Evolutionary conservation across 2,329 filamentous ascomycete species (phyloP), one percentile per base, ranked within the genome.

Genomic region (Hyphodiscus sp.): DNA sequence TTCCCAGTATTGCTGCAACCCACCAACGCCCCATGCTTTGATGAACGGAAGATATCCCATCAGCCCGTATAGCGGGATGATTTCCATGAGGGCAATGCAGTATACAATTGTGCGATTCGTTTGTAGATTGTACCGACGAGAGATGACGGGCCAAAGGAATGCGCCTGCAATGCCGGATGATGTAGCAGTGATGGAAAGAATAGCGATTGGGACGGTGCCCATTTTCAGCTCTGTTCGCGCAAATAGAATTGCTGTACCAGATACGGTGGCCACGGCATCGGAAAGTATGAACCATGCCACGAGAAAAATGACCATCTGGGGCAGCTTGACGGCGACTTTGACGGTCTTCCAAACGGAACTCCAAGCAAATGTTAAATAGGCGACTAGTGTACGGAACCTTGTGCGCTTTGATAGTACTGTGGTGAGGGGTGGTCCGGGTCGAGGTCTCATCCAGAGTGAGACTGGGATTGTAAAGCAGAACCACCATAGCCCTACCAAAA

Each of bases 111-210:
- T 96, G 59, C 92, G 89, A 47, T 88, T 86, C 0, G 92, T 89
- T 53, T 80, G 79, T 41, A 95, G 76, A 13, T 79, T 76, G 61
- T 92, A 79, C 20, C 78, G 71, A 9, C 82, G 80, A 9, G 89
- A 91, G 38, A 96, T 74, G 63, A 80, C 84, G 15, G 88, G 84
- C 94, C 94, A 99, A 38, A 85, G 83, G 65, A 97, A 91, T 0
- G 94, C 94, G 26, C 94, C 94, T 15, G 87, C 73, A 15, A 97
- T 87, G 19, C 92, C 94, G 7, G 83, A 85, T 30, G 87, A 71
- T 16, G 91, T 97, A 43, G 88, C 88, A 58, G 95, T 91, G 56
- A 97, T 90, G 64, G 91, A 96, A 68, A 99, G 96, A 69, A 96
- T 77, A 6, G 90, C 94, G 29, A 97, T 75, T 6, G 89, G 87